Evolutionary conservation across 345 rosid genomes (phyloP).

Genomic region (Populus davidiana): DNA sequence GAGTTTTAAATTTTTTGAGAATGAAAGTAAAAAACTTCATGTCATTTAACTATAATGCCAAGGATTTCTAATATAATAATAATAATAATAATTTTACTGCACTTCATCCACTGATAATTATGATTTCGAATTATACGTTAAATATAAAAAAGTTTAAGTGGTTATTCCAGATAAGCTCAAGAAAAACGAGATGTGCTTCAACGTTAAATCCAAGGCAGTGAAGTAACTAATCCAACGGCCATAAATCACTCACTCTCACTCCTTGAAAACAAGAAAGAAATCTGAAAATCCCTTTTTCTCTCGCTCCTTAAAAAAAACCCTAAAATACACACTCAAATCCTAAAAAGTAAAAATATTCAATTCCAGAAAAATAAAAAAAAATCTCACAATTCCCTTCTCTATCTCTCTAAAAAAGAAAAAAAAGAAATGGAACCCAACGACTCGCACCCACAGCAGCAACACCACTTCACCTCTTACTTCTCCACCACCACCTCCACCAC

Average conservation of each 20-base stretch:
- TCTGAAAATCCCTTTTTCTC: not conserved
- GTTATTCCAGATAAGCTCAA: not conserved
- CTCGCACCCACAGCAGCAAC: conserved; percentile 23
- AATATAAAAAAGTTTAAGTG: not conserved
- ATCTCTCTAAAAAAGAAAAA: conserved; percentile 23
- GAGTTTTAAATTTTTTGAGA: too few relatives aligned
- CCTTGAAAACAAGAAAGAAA: not conserved
- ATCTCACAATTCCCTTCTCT: conserved; percentile 16
- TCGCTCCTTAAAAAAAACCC: not conserved
- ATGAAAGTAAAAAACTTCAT: too few relatives aligned
- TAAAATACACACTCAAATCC: not conserved
- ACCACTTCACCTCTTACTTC: conserved; percentile 49
- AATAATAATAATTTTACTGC: too few relatives aligned
- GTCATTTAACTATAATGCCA: too few relatives aligned
- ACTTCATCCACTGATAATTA: too few relatives aligned
- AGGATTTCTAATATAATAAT: too few relatives aligned
- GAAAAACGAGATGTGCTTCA: not conserved
- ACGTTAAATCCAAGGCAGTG: conserved; percentile 11
- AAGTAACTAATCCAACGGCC: conserved; percentile 29
- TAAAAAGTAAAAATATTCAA: conserved; percentile 18
- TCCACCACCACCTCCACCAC: conserved; percentile 24
- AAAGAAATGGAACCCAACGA: conserved; percentile 60
- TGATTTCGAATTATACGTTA: too few relatives aligned
- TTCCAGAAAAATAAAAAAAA: conserved; percentile 23
- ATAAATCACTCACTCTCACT: not conserved